phyloP scores from a whole-genome alignment of 2,329 filamentous ascomycete species.

The Ampelomyces quisqualis region DNA sequence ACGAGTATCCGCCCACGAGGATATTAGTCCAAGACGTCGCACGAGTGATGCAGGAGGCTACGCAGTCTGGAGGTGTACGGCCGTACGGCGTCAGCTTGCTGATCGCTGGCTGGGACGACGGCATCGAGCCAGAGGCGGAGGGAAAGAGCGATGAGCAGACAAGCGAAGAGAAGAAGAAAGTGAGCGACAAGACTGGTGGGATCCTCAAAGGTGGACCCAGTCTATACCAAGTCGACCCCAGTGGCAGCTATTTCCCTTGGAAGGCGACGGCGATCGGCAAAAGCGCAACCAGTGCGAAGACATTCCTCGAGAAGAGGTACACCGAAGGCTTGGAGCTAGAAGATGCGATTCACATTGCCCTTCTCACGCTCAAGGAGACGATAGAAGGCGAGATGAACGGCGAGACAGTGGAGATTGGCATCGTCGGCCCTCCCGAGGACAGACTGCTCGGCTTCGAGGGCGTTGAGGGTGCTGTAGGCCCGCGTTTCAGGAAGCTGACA shows the following conservation, averaged over 20 bases:
- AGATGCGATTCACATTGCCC: conserved; percentile 96
- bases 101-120: conserved; percentile 97
- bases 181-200: conserved; percentile 83
- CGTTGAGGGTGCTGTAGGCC: conserved; percentile 79
- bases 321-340: conserved; percentile 95
- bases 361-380: conserved; percentile 96
- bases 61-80: conserved; percentile 93
- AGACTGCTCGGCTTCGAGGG: conserved; percentile 90
- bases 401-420: conserved; percentile 97
- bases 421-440: conserved; percentile 91
- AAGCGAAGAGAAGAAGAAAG: conserved; percentile 68
- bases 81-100: conserved; percentile 95
- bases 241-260: conserved; percentile 98
- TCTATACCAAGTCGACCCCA: conserved; percentile 98
- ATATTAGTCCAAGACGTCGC: conserved; percentile 99
- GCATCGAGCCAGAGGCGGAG: conserved; percentile 81
- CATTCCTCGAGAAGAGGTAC: conserved; percentile 98
- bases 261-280: conserved; percentile 99
- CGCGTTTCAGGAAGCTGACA: conserved; percentile 89
- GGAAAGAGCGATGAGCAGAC: conserved; percentile 56
- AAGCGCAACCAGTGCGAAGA: conserved; percentile 97
- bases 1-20: conserved; percentile 98
- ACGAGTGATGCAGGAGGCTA: conserved; percentile 97
- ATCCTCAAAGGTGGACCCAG: conserved; percentile 95
- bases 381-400: conserved; percentile 99